These are phyloP conservation scores for Jaltomata sinuosa DNA, from an alignment of 257 asterid genomes.

Conservation along the genomic window DNA sequence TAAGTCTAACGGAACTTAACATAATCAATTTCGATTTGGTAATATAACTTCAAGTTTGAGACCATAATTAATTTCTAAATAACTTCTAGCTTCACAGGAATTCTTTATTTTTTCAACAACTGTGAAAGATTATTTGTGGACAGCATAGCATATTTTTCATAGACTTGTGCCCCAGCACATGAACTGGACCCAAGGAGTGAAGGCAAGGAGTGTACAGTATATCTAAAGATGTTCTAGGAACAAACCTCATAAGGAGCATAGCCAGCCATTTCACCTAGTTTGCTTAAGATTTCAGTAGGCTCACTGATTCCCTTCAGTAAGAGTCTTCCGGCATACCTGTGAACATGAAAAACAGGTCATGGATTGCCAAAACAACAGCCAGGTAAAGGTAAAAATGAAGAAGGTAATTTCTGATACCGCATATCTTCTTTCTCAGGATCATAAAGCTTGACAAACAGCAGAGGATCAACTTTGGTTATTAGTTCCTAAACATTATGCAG, in stretches of 20 bases:
- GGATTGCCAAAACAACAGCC: not conserved
- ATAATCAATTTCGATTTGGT: not conserved
- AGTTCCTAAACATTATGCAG: conserved; percentile 40
- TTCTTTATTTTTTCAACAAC: not conserved
- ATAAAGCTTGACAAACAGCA: not conserved
- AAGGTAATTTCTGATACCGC: conserved; percentile 32
- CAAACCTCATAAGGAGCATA: conserved; percentile 84
- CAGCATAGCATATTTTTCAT: not conserved
- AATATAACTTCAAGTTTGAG: not conserved
- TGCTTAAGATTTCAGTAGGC: conserved; percentile 55
- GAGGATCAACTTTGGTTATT: conserved; percentile 18
- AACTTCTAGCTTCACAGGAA: not conserved
- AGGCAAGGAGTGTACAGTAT: not conserved
- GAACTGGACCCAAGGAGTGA: not conserved
- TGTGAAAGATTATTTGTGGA: not conserved
- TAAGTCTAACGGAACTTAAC: not conserved
- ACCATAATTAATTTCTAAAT: not conserved
- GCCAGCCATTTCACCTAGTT: conserved; percentile 83
- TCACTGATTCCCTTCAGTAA: conserved; percentile 61
- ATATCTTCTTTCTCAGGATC: conserved; percentile 83
- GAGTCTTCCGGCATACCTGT: conserved; percentile 75
- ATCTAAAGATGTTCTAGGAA: not conserved
- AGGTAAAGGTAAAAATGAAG: not conserved
- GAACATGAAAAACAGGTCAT: conserved; percentile 3
- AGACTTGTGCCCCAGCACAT: not conserved